Base-by-base conservation (phyloP, 345 rosid species). In the Ceriops tagal region DNA sequence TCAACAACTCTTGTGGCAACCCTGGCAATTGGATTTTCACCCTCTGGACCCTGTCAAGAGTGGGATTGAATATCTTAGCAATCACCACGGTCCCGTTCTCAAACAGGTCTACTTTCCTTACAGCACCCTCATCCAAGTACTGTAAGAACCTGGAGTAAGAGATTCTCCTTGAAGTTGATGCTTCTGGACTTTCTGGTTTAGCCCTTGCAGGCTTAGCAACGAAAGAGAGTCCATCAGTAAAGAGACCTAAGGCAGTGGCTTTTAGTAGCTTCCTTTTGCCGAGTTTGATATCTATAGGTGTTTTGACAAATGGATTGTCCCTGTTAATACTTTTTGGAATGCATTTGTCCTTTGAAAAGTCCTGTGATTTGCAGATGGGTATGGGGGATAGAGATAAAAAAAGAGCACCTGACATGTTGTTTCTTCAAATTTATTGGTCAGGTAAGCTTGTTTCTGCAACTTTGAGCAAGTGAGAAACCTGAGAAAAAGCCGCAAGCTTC, bases 21-120 rank as follows among this genome's bases (percentile, higher is more conserved):
- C 95, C 95, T 3, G 87, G 92, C 60, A 91, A 78, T 77, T 81
- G 88, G 27, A 91, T 68, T 70, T 68, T 87, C n/a, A 88, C 92
- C 67, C 91, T 83, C 78, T 88, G 92, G 62, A 81, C 73, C 83
- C 76, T 84, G 0, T 77, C 78, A 20, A 85, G 78, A 5, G 83
- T 64, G 13, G 86, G 86, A 64, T 74, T 82, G 19, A 49, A 68
- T 52, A 91, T 78, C 86, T 91, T 92, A 22, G 86, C 92, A 3
- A 88, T 83, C 0, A 87, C 91, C 1, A 86, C 82, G 0, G 84
- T 82, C 37, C 92, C 97, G 49, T 86, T 89, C 84, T 87, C 97
- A 65, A 89, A 81, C 75, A 89, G 57, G 76, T 91, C 89, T 62
- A 91, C 88, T 71, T 85, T 88, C 76, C 84, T 83, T 19, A 87